These are phyloP conservation scores for Populus tremula DNA, from an alignment of 345 rosid species.

Conservation along the genomic window DNA sequence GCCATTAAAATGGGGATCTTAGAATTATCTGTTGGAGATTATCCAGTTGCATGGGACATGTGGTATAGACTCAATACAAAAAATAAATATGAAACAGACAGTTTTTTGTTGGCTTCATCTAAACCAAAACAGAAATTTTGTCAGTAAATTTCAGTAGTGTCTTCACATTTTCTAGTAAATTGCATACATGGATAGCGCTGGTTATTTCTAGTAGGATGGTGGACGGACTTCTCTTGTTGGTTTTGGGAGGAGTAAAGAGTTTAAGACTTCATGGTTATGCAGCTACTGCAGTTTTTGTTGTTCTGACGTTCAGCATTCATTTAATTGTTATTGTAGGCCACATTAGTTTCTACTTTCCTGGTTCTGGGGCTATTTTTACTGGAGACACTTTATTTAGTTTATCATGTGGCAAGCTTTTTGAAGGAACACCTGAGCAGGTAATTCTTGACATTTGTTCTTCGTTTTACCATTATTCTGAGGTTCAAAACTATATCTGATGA, in stretches of 20 bases:
- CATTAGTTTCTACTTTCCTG: conserved; percentile 90
- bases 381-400: conserved; percentile 95
- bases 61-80: neutral
- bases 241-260: neutral
- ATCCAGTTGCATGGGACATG: neutral
- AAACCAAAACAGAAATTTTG: neutral
- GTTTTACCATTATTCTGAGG: neutral
- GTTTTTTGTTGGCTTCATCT: neutral
- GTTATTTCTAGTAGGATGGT: neutral
- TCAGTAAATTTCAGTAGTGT: neutral
- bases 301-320: neutral
- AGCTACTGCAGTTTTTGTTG: neutral
- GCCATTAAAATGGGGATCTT: neutral
- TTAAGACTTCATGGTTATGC: neutral
- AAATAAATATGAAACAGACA: neutral
- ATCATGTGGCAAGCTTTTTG: conserved; percentile 93
- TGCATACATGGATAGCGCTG: neutral
- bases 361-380: conserved; percentile 78
- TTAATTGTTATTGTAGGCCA: conserved; percentile 57
- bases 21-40: neutral
- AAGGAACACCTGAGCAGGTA: conserved; percentile 93
- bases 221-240: neutral
- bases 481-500: neutral
- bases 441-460: conserved; percentile 4
- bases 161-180: neutral